Base-by-base conservation (phyloP, 306 rosid genomes). In the Lablab purpureus region DNA sequence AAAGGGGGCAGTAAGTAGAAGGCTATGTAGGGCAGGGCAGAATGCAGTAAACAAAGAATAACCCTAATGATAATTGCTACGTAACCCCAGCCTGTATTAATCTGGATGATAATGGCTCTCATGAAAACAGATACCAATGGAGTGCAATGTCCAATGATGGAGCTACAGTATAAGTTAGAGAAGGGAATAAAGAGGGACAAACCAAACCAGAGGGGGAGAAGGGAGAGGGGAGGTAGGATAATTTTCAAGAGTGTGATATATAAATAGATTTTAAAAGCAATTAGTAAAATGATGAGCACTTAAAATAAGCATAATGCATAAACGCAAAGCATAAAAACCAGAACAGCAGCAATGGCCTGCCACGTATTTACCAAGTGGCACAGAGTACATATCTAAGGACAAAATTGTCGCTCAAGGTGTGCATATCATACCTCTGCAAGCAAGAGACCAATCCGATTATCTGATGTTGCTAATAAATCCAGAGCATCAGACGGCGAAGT, bases 381-480 rank as follows among this genome's bases (percentile, higher is more conserved):
- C 47, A 50, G 74, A 66, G 18, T 45, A 68, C 56, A 41, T 63
- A 40, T 56, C 19, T 2, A 55, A 80, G 43, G 79, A 52, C 47
- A 75, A 67, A 25, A 41, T 23, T 22, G 68, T 62, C 27, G 60
- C 41, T 64, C 22, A 71, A 76, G 70, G 43, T 66, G 43, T 66
- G 59, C 27, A 6, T 25, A 76, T 80, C 76, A 81, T 87, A 95
- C 98, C 97, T 95, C 99, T 9, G 94, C 96, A 73, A 95, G 93
- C 47, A 95, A 89, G 80, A 92, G 91, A 83, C 94, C 97, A 77
- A 95, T 91, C 74, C 95, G 93, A 82, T 90, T 90, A 79, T 92
- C 97, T 19, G 99, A 92, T 27, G 97, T 88, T 68, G 90, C 88
- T 83, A 92, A 77, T 46, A 92, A 83, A 87, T 95, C 98, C 78